phyloP scores from a whole-genome alignment of 768 basidiomycete species.

The Exsudoporus frostii region DNA sequence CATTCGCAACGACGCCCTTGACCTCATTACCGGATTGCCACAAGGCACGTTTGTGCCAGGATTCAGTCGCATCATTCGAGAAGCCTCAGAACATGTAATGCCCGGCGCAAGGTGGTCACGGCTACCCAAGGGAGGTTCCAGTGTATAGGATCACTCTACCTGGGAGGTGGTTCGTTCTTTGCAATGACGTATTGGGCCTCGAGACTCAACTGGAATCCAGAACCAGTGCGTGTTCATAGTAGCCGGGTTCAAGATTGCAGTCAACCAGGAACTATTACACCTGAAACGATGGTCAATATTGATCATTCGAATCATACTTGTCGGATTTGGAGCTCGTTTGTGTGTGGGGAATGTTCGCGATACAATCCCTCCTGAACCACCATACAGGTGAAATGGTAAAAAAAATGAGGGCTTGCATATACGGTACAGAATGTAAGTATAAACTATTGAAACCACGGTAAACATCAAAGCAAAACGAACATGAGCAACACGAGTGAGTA shows the following conservation, averaged over 20 bases:
- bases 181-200: background rate
- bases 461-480: background rate
- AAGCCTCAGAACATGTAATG: background rate
- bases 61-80: slow-evolving; percentile 21
- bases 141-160: background rate
- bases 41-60: slow-evolving; percentile 9
- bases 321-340: background rate
- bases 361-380: background rate
- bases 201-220: background rate
- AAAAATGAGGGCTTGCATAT: background rate
- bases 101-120: background rate
- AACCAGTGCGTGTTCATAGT: slow-evolving; percentile 17
- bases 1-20: slow-evolving; percentile 17
- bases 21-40: slow-evolving; percentile 20
- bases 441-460: no score
- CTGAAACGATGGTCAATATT: background rate
- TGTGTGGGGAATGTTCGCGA: background rate
- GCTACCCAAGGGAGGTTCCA: background rate
- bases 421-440: background rate
- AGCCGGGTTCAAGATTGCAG: slow-evolving; percentile 6
- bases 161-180: background rate
- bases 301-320: background rate
- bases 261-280: background rate
- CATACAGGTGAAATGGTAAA: background rate
- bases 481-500: background rate